phyloP scores from a whole-genome alignment of 371 early-diverging fungal genomes.

The Rhizopus stolonifer region DNA sequence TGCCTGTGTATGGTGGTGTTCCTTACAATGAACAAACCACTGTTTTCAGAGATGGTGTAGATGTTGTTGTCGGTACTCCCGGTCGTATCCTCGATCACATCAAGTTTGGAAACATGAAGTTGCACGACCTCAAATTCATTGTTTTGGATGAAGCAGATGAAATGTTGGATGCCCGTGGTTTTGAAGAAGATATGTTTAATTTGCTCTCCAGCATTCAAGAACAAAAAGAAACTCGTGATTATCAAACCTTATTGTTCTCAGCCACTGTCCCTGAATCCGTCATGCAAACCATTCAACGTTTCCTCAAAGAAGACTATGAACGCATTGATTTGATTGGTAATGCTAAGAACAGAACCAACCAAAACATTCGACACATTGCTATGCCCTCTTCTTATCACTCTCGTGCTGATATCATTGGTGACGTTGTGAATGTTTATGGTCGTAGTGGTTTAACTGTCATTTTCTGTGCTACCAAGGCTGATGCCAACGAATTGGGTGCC shows the following conservation, averaged over 20 bases:
- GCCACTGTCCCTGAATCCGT: slow-evolving; percentile 90
- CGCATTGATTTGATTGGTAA: slow-evolving; percentile 80
- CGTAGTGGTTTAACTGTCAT: slow-evolving; percentile 82
- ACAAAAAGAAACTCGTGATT: slow-evolving; percentile 69
- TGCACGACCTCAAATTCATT: slow-evolving; percentile 72
- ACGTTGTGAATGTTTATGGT: slow-evolving; percentile 84
- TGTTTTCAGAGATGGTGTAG: slow-evolving; percentile 85
- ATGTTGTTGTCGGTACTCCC: slow-evolving; percentile 97
- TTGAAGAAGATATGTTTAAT: slow-evolving; percentile 91
- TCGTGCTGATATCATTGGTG: slow-evolving; percentile 77
- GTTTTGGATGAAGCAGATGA: slow-evolving; percentile 97
- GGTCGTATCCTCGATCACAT: slow-evolving; percentile 92
- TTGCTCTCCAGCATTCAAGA: slow-evolving; percentile 73
- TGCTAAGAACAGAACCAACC: slow-evolving; percentile 75
- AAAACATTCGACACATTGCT: slow-evolving; percentile 76
- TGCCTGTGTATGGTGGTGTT: slow-evolving; percentile 83
- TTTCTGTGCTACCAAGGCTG: slow-evolving; percentile 91
- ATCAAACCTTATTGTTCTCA: slow-evolving; percentile 86
- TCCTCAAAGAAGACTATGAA: slow-evolving; percentile 81
- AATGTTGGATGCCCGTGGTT: slow-evolving; percentile 93
- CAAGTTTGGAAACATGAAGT: slow-evolving; percentile 78
- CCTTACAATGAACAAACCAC: slow-evolving; percentile 78
- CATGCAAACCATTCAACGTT: slow-evolving; percentile 75
- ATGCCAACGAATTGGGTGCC: slow-evolving; percentile 85
- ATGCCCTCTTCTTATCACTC: slow-evolving; percentile 80